Evolutionary conservation across 2,329 filamentous ascomycete species (phyloP), one percentile per base, ranked within the genome.

Genomic region (Ilyonectria destructans): DNA sequence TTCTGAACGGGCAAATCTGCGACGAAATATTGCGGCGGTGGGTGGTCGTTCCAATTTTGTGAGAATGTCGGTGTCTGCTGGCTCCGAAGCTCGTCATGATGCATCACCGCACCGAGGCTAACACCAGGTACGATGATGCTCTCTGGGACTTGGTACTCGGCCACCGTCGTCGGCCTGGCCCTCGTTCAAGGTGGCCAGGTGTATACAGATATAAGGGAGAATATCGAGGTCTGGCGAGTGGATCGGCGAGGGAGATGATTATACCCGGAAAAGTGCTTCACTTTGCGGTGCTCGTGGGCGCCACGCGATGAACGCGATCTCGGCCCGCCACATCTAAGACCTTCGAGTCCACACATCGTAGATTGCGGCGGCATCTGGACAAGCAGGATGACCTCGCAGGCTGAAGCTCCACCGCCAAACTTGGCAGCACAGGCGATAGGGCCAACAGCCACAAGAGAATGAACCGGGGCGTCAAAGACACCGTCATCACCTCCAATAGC

Each of bases 51-150:
- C 72, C 71, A 73, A 35, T 60, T 64, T 29, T 57, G 45, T 12
- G 62, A 46, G 58, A 66, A 68, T 26, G 65, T 55, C 66, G 69
- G 69, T 51, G 69, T 62, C 51, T 71, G 69, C 60, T 60, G 70
- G 54, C 55, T 62, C 64, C 61, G 59, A 56, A 65, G 54, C 45
- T 70, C 71, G 54, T 75, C 73, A 69, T 75, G 67, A 69, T 74
- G 70, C 72, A 76, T 75, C 70, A 71, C 74, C 65, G 64, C 73
- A 70, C 70, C 71, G 62, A 69, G 63, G 60, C 67, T 67, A 57
- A 69, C 59, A 65, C 55, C 70, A 68, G 71, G 65, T 54, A 67
- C 70, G 67, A 68, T 66, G 71, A 74, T 69, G 65, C 71, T 67
- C 69, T 66, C 60, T 59, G 58, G 55, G 29, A 58, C 51, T 61